Evolutionary conservation across 169 alveolate genomes (phyloP).

Genomic region (Plasmodium vivax): DNA sequence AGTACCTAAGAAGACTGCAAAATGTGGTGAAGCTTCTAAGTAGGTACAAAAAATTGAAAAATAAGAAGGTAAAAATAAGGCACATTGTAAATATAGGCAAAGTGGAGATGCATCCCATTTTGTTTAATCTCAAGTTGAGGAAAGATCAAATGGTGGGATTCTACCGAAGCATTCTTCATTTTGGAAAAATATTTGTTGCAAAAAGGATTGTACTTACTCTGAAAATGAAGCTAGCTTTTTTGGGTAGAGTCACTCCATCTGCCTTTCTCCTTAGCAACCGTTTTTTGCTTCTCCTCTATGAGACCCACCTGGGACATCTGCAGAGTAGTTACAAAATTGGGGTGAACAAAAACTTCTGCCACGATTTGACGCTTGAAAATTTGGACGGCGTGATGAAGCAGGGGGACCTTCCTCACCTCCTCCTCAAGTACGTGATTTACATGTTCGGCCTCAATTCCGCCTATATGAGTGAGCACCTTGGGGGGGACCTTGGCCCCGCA

Average conservation of each 20-base stretch:
- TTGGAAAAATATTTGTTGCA: not conserved
- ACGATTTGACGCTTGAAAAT: not conserved
- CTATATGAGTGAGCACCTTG: constrained; percentile 1
- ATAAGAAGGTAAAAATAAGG: constrained; percentile 8
- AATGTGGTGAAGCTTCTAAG: not conserved
- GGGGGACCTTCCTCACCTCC: not conserved
- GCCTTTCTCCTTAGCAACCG: constrained; percentile 2
- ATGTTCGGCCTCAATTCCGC: not conserved
- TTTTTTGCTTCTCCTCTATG: not conserved
- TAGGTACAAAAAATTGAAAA: constrained; percentile 7
- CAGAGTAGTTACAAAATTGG: not conserved
- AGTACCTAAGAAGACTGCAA: not conserved
- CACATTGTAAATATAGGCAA: not conserved
- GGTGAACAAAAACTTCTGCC: constrained; percentile 3
- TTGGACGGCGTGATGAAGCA: constrained; percentile 7
- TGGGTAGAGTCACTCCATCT: not conserved
- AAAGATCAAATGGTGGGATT: not conserved
- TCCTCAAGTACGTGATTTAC: constrained; percentile 14
- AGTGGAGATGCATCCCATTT: constrained; percentile 8
- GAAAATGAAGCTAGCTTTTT: not conserved
- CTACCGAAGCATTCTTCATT: not conserved
- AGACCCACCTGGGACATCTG: not conserved
- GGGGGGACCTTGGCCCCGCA: not conserved
- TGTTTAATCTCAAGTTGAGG: not conserved
- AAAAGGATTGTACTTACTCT: constrained; percentile 10